Base-by-base conservation (phyloP, 2,329 filamentous ascomycete species). In the Westerdykella ornata region DNA sequence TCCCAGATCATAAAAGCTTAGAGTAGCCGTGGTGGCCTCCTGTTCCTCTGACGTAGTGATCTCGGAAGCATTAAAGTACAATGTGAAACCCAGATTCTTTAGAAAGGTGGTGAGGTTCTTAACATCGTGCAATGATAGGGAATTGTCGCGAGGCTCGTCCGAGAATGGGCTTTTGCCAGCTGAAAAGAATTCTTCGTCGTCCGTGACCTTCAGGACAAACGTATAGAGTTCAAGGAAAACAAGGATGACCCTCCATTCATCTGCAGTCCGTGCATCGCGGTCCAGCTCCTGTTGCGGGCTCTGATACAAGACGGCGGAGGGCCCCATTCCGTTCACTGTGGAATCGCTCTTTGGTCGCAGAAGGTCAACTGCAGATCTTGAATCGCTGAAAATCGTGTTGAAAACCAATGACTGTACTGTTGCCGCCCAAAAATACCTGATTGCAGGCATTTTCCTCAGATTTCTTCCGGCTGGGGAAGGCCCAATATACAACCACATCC, bases 191-290 rank as follows among this genome's bases (percentile, higher is more conserved):
- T 98, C 92, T 51, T 97, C 90, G 49, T 98, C 92, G 53, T 98
- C 92, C 62, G 90, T 94, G 26, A 97, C 80, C 53, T 92, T 85
- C 11, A 97, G 72, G 2, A 96, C 80, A 60, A 97, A 97, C 2
- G 85, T 88, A 61, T 96, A 98, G 0, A 98, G 76, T 56, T 98
- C 92, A 5, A 98, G 74, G 59, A 98, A 97, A 0, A 98, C 75
- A 0, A 97, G 72, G 32, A 95, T 79, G 1, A 92, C 82, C 14
- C 84, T 82, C 92, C 92, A 98, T 59, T 97, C 88, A 51, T 82
- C 76, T 18, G 74, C 67, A 67, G 72, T 65, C 60, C 73, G 48
- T 52, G 56, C 40, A 61, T 65, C 57, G 26, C 62, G 57, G 12
- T 62, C 51, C 17, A 56, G 33, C 29, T 60, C 50, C 26, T 62